phyloP scores from a whole-genome alignment of 2,329 filamentous ascomycete genomes.

The Phialophora tarda region DNA sequence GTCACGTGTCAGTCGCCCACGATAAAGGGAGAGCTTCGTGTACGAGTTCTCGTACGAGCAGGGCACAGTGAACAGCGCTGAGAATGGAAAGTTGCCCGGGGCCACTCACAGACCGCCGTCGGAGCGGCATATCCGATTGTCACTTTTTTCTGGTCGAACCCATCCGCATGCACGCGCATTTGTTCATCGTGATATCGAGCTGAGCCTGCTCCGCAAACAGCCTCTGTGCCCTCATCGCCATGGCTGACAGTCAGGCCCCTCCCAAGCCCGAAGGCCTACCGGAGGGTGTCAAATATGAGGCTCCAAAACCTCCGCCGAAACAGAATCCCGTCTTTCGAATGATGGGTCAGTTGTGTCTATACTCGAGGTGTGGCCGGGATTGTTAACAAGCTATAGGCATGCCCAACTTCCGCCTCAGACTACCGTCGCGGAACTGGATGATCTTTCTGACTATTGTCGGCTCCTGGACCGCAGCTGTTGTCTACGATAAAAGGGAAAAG shows the following conservation, averaged over 20 bases:
- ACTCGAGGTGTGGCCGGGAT: background rate
- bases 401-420: slow-evolving; percentile 78
- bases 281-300: slow-evolving; percentile 45
- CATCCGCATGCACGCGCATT: slow-evolving; percentile 6
- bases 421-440: slow-evolving; percentile 96
- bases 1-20: background rate
- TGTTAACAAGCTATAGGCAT: slow-evolving; percentile 63
- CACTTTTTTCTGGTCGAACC: slow-evolving; percentile 12
- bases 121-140: slow-evolving; percentile 18
- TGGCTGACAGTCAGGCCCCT: slow-evolving; percentile 44
- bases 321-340: slow-evolving; percentile 76
- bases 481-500: slow-evolving; percentile 94
- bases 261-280: slow-evolving; percentile 42
- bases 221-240: slow-evolving; percentile 34
- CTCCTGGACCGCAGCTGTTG: slow-evolving; percentile 76
- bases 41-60: background rate
- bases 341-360: slow-evolving; percentile 58
- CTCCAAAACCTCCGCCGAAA: slow-evolving; percentile 53
- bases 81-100: slow-evolving; percentile 8
- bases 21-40: background rate
- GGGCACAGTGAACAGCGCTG: background rate
- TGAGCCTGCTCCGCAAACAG: background rate
- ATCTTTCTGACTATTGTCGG: slow-evolving; percentile 86
- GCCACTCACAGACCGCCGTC: slow-evolving; percentile 1
- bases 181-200: background rate